A percentile compares a stretch with the other conserved stretches of the same genome.
Evolutionary conservation across 768 basidiomycete genomes (phyloP).

Genomic region (Termitomyces sp.): DNA sequence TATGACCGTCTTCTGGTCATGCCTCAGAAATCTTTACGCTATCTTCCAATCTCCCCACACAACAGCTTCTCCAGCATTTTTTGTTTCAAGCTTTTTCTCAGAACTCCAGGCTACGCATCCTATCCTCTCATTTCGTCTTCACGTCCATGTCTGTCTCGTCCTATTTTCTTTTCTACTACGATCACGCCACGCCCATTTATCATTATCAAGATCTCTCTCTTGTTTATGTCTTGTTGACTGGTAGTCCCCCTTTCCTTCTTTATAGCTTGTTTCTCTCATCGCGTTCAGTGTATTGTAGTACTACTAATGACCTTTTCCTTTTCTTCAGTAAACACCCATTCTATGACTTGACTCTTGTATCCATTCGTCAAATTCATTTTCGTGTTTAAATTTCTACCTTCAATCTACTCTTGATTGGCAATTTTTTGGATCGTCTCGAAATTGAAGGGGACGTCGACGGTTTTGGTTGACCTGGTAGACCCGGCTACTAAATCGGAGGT

Average conservation of each 20-base stretch:
- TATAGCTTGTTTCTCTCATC: constrained; percentile 1
- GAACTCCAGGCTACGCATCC: constrained; percentile 6
- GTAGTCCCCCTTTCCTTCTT: not conserved
- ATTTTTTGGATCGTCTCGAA: not conserved
- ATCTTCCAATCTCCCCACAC: constrained; percentile 16
- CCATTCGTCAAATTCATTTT: not conserved
- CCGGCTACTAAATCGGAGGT: not conserved
- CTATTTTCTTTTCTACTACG: constrained; percentile 1
- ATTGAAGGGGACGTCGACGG: not conserved
- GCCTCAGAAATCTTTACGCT: constrained; percentile 18
- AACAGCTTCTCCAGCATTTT: constrained; percentile 5
- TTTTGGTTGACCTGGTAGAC: not conserved
- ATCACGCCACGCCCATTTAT: constrained; percentile 4
- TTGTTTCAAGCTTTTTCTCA: not conserved
- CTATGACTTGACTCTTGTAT: not conserved
- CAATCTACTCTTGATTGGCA: not conserved
- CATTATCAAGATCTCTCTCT: constrained; percentile 2
- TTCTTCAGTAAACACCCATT: not conserved
- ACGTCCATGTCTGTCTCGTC: not conserved
- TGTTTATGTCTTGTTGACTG: constrained; percentile 2
- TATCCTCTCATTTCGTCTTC: constrained; percentile 8
- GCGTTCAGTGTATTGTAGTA: constrained; percentile 7
- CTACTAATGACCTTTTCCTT: constrained; percentile 1
- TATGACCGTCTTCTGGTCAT: constrained; percentile 10
- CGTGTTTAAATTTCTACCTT: not conserved